Base-by-base conservation (phyloP, 257 asterid genomes). In the Solanum tarapatanum region DNA sequence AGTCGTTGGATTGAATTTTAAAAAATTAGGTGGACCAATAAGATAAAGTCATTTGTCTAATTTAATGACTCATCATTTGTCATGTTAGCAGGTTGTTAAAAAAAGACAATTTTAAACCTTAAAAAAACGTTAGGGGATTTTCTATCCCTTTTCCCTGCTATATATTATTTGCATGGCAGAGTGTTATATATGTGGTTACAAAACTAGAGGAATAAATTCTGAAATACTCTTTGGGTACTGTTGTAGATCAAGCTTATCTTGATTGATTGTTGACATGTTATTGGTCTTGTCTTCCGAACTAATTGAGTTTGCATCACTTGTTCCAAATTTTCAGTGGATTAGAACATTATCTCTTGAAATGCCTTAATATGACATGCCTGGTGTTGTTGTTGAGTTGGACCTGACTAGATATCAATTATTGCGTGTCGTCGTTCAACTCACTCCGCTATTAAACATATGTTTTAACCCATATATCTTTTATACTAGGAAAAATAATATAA, bases 1-100 rank as follows among this genome's bases (percentile, higher is more conserved):
- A 12, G 1, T 19, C 1, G 12, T 19, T 58, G n/a, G 66, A 1
- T 2, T 19, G 10, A 0, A 23, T 21, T 58, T 58, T 1, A 1
- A 19, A 58, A 17, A 58, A 19, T 0, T 55, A 55, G 64, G n/a
- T 55, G 64, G n/a, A 55, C 2, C n/a, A 55, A 55, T 55, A 55
- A 55, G 26, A 58, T 58, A 2, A 7, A 58, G 4, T 0, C 11
- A 58, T 58, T 55, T 19, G 11, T 55, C 64, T 58, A 58, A 58
- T 58, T 58, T 6, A 58, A 58, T 58, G 26, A 58, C 24, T 58
- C 26, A 19, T 0, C 26, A 58, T 21, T 39, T 37, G 41, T 8
- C 41, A 37, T 37, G 41, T 37, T 3, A 37, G 10, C 10, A 37
- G 8, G 10, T 8, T 37, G 3, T 37, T 37, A 1, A 37, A 37